Evolutionary conservation across 192 early-diverging fungal genomes (phyloP).

Genomic region (Spizellomyces sp.): DNA sequence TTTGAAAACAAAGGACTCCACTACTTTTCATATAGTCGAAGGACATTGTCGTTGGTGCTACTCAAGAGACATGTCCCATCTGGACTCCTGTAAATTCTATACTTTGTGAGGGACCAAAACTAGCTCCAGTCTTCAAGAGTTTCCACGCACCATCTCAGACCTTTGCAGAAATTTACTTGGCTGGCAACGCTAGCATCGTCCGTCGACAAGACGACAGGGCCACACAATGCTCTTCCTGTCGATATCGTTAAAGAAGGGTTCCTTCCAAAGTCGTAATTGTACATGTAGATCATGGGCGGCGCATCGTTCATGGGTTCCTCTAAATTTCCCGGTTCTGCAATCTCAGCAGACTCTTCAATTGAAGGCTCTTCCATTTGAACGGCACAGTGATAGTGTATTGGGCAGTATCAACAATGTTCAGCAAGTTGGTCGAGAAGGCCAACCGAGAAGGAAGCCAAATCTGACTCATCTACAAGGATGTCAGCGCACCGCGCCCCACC

Average conservation of each 20-base stretch:
- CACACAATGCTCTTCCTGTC: slow-evolving; percentile 19
- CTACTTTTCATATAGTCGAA: slow-evolving; percentile 57
- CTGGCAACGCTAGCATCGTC: not conserved
- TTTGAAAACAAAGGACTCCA: not conserved
- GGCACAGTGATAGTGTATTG: too few relatives aligned
- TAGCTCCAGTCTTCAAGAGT: not conserved
- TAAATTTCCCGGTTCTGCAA: too few relatives aligned
- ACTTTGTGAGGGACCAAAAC: not conserved
- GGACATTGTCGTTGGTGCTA: slow-evolving; percentile 62
- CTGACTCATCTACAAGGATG: too few relatives aligned
- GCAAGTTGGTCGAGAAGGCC: too few relatives aligned
- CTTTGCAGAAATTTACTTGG: slow-evolving; percentile 59
- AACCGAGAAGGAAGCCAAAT: too few relatives aligned
- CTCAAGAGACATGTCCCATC: slow-evolving; percentile 67
- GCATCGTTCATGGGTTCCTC: too few relatives aligned
- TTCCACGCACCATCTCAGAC: slow-evolving; percentile 56
- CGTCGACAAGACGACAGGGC: not conserved
- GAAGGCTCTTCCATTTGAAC: too few relatives aligned
- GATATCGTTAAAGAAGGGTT: not conserved
- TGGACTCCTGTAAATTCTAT: slow-evolving; percentile 56
- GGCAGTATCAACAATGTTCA: too few relatives aligned
- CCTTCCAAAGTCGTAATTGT: too few relatives aligned
- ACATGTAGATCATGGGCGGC: too few relatives aligned
- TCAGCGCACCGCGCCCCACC: too few relatives aligned
- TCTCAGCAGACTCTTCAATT: too few relatives aligned